phyloP scores from a whole-genome alignment of 805 yeast species.

The Pichia nakasei region DNA sequence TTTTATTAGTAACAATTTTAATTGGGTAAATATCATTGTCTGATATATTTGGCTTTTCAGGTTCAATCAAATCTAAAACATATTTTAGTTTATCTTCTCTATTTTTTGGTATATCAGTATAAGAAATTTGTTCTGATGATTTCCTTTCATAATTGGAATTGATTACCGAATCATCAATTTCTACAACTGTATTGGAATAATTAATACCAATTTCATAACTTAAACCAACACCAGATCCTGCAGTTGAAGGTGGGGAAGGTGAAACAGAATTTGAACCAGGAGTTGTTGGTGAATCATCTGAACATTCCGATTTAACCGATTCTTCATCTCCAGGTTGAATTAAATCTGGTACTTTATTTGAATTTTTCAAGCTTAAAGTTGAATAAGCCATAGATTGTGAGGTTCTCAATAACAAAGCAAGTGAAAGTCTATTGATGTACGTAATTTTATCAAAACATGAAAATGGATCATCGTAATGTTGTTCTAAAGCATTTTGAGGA shows the following conservation, averaged over 20 bases:
- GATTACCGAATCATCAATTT: background rate
- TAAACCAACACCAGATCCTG: background rate
- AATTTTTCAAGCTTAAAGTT: background rate
- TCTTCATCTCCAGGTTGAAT: background rate
- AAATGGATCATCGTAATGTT: slow-evolving; percentile 23
- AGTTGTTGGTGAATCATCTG: background rate
- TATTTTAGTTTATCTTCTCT: slow-evolving; percentile 13
- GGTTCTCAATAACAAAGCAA: slow-evolving; percentile 17
- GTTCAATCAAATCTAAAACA: slow-evolving; percentile 18
- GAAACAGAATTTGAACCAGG: background rate
- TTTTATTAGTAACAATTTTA: slow-evolving; percentile 13
- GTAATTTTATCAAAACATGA: slow-evolving; percentile 19
- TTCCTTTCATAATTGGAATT: background rate
- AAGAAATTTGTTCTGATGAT: background rate
- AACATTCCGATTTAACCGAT: background rate
- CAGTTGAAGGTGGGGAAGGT: background rate
- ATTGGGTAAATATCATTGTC: slow-evolving; percentile 20
- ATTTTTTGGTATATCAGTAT: slow-evolving; percentile 14
- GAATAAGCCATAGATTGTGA: slow-evolving; percentile 6
- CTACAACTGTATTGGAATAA: background rate
- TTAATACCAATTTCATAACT: background rate
- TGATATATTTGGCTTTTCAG: slow-evolving; percentile 9
- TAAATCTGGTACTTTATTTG: background rate
- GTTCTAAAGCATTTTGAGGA: slow-evolving; percentile 18
- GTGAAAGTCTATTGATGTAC: slow-evolving; percentile 21